Percentiles rank a stretch among this genome's conserved stretches.
These are phyloP conservation scores for Phoma herbarum DNA, from an alignment of 2,329 filamentous ascomycete species.

Conservation along the genomic window DNA sequence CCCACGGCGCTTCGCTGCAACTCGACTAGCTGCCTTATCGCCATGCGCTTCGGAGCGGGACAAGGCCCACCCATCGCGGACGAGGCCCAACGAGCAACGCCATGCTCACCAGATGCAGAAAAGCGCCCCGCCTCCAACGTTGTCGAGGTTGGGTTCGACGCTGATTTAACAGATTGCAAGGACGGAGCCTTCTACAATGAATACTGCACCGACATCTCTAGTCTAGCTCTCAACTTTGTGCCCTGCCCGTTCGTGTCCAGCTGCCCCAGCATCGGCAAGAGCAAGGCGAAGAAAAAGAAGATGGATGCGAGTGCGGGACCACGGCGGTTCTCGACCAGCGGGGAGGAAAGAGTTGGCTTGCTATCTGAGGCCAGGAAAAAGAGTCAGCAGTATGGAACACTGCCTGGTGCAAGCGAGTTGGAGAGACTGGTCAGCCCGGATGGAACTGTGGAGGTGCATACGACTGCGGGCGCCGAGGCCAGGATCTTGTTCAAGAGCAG, in stretches of 20 bases:
- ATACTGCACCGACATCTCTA: slow-evolving; percentile 32
- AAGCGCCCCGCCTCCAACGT: slow-evolving; percentile 13
- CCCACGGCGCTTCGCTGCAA: slow-evolving; percentile 13
- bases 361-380: slow-evolving; percentile 32
- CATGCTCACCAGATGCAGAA: slow-evolving; percentile 18
- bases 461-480: slow-evolving; percentile 40
- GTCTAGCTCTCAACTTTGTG: slow-evolving; percentile 34
- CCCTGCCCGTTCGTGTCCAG: slow-evolving; percentile 30
- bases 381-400: slow-evolving; percentile 38
- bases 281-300: slow-evolving; percentile 27
- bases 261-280: slow-evolving; percentile 26
- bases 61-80: slow-evolving; percentile 8
- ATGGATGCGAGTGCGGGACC: slow-evolving; percentile 46
- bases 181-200: slow-evolving; percentile 19
- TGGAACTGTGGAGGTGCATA: slow-evolving; percentile 33
- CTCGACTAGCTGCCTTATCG: slow-evolving; percentile 12
- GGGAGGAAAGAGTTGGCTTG: slow-evolving; percentile 39
- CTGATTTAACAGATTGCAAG: slow-evolving; percentile 6
- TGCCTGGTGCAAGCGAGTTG: slow-evolving; percentile 38
- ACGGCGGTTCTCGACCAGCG: slow-evolving; percentile 43
- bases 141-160: slow-evolving; percentile 11
- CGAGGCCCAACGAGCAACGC: slow-evolving; percentile 12
- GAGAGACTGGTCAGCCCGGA: slow-evolving; percentile 38
- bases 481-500: slow-evolving; percentile 55
- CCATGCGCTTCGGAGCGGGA: slow-evolving; percentile 12